phyloP scores from a whole-genome alignment of 1,139 yeast species.

The Kodamaea sp. region DNA sequence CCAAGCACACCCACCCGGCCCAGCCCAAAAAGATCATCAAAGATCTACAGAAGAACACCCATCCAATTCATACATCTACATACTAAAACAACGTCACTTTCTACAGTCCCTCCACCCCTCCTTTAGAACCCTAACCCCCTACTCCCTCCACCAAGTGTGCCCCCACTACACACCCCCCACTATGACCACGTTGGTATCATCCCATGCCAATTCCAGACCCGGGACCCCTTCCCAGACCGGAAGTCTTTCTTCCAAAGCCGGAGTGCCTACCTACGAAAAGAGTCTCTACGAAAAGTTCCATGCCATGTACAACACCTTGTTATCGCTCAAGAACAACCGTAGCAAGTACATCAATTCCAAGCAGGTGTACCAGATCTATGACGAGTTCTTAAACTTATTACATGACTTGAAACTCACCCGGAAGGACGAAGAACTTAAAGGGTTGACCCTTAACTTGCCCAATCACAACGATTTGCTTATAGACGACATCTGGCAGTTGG shows the following conservation, averaged over 20 bases:
- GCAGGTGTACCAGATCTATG: slow-evolving; percentile 59
- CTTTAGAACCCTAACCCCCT: too few relatives aligned
- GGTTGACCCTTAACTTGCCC: slow-evolving; percentile 38
- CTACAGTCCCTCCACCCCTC: too few relatives aligned
- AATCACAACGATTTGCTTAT: slow-evolving; percentile 65
- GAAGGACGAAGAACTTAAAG: slow-evolving; percentile 50
- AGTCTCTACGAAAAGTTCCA: slow-evolving; percentile 49
- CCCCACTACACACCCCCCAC: too few relatives aligned
- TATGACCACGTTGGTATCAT: background rate
- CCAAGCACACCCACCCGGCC: too few relatives aligned
- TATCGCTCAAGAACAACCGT: slow-evolving; percentile 65
- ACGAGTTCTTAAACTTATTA: slow-evolving; percentile 49
- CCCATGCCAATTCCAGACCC: slow-evolving; percentile 5
- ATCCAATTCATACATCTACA: too few relatives aligned
- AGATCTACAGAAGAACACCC: too few relatives aligned
- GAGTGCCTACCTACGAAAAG: slow-evolving; percentile 45
- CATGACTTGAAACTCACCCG: slow-evolving; percentile 53
- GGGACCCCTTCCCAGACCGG: slow-evolving; percentile 8
- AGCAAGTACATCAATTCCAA: slow-evolving; percentile 62
- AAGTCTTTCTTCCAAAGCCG: slow-evolving; percentile 5
- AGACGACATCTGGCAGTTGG: slow-evolving; percentile 85
- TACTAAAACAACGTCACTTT: too few relatives aligned
- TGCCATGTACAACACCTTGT: slow-evolving; percentile 49
- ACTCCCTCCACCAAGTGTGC: too few relatives aligned
- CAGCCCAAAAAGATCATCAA: too few relatives aligned